Evolutionary conservation across 768 basidiomycete species (phyloP).

Genomic region (Russula griseocarnosa): DNA sequence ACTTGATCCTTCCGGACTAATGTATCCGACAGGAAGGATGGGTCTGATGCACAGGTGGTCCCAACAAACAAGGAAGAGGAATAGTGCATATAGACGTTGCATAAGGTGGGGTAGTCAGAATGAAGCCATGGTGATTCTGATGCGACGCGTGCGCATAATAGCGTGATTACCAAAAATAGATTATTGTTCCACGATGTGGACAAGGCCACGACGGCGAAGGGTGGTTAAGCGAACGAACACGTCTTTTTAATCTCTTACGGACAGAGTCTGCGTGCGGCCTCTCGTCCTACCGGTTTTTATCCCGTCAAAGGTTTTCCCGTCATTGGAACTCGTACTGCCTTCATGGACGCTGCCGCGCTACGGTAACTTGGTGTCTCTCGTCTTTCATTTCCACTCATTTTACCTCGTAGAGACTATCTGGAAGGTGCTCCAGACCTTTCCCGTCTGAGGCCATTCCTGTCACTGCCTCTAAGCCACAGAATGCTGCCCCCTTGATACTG

Average conservation of each 20-base stretch:
- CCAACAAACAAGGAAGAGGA: not conserved
- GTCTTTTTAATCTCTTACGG: conserved; percentile 10
- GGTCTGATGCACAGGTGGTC: conserved; percentile 2
- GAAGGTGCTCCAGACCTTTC: conserved; percentile 91
- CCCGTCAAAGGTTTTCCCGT: conserved; percentile 55
- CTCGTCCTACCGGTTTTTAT: conserved; percentile 38
- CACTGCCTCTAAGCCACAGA: conserved; percentile 34
- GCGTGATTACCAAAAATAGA: not conserved
- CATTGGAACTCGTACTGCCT: conserved; percentile 49
- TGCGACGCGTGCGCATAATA: not conserved
- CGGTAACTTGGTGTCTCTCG: conserved; percentile 48
- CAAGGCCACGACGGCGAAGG: conserved; percentile 5
- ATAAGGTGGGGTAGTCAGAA: not conserved
- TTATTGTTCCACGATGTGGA: not conserved
- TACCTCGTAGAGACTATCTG: conserved; percentile 56
- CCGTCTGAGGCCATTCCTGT: conserved; percentile 53
- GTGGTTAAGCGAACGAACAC: conserved; percentile 6
- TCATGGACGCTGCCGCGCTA: conserved; percentile 70
- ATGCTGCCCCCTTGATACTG: conserved; percentile 59
- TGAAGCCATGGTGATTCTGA: not conserved
- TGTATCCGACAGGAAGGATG: conserved; percentile 18
- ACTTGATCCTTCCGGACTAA: conserved; percentile 24
- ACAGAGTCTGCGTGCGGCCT: conserved; percentile 26
- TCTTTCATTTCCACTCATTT: conserved; percentile 4
- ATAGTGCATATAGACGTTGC: not conserved